Evolutionary conservation across 1,284 basidiomycete species (phyloP).

Genomic region (Golubevia sp.): DNA sequence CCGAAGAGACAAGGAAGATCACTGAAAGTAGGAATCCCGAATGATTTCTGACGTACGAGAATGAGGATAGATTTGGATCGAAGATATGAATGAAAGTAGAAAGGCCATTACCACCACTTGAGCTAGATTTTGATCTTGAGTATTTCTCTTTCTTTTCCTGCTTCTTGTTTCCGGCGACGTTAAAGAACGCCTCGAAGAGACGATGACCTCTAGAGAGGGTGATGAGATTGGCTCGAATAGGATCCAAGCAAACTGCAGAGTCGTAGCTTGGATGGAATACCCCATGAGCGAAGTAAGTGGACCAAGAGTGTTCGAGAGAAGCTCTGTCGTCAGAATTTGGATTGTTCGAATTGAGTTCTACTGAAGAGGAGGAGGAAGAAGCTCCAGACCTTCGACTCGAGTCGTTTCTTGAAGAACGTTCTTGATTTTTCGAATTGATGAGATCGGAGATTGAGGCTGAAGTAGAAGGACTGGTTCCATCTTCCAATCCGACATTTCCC

Average conservation of each 20-base stretch:
- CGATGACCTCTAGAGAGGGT: conserved; percentile 14
- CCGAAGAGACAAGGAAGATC: conserved; percentile 19
- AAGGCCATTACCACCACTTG: conserved; percentile 17
- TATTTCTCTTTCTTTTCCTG: no score
- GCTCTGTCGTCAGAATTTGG: no score
- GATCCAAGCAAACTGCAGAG: conserved; percentile 20
- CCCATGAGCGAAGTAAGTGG: conserved; percentile 28
- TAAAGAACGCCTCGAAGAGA: conserved; percentile 6
- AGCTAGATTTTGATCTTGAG: neutral
- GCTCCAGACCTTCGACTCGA: no score
- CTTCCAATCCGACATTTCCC: no score
- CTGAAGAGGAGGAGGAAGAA: no score
- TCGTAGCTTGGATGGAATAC: conserved; percentile 36
- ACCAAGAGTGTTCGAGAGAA: no score
- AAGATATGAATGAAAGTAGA: conserved; percentile 32
- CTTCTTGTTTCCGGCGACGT: neutral
- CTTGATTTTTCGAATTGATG: no score
- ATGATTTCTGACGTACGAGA: conserved; percentile 29
- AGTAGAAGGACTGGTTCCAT: no score
- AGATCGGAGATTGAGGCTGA: no score
- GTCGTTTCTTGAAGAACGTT: no score
- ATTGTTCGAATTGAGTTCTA: no score
- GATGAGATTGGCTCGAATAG: conserved; percentile 18
- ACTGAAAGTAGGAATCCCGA: conserved; percentile 27
- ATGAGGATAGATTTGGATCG: conserved; percentile 22